A percentile compares a stretch with the other conserved stretches of the same genome.
These are phyloP conservation scores for Oryza officinalis DNA, from an alignment of 176 grass and related monocot genomes.

Conservation along the genomic window DNA sequence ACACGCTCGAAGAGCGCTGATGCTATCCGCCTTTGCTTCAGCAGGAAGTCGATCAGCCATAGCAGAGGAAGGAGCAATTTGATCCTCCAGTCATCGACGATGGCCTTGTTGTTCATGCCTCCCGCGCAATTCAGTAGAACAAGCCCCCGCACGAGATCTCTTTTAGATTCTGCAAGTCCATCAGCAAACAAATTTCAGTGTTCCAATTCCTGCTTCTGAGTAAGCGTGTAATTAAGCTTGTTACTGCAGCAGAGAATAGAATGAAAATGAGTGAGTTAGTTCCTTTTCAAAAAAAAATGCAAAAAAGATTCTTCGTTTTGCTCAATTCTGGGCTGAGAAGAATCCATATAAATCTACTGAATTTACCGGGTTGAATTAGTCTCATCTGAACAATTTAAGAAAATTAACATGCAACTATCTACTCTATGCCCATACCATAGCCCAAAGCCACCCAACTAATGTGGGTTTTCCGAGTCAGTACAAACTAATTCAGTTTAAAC, in stretches of 20 bases:
- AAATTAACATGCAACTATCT: background rate
- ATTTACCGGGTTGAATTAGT: background rate
- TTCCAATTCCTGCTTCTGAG: background rate
- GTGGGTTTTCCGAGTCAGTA: background rate
- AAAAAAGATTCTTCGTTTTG: background rate
- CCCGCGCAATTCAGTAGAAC: conserved; percentile 90
- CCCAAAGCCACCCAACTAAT: background rate
- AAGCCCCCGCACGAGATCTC: conserved; percentile 63
- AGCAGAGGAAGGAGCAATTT: conserved; percentile 79
- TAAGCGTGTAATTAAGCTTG: background rate
- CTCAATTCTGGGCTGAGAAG: background rate
- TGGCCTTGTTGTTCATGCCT: conserved; percentile 97
- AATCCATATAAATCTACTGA: background rate
- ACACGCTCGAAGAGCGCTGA: conserved; percentile 72
- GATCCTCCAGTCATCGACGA: conserved; percentile 97
- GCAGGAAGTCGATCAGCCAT: conserved; percentile 78
- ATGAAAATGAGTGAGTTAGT: background rate
- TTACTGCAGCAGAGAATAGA: background rate
- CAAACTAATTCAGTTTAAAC: background rate
- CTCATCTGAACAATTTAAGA: background rate
- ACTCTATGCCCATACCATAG: background rate
- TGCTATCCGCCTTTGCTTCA: conserved; percentile 73
- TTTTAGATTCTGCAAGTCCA: conserved; percentile 48
- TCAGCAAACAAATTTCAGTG: background rate
- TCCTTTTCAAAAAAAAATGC: background rate